Evolutionary conservation across 495 filamentous ascomycete species (phyloP), one percentile per base, ranked within the genome.

Genomic region (Daldinia concentrica): DNA sequence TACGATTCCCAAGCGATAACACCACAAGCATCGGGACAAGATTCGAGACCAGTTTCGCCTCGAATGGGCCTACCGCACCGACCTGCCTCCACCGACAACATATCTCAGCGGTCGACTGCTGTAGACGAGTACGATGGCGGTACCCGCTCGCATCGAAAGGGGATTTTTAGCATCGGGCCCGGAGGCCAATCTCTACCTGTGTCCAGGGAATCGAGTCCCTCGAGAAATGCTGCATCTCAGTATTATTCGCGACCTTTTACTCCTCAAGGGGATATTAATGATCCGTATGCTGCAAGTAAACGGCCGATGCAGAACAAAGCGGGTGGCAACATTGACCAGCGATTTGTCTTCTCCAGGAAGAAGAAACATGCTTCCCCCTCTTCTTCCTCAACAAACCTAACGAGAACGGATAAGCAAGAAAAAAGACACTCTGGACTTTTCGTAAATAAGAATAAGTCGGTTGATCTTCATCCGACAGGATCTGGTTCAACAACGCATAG

Each of bases 281-380:
- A 98, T 75, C 94, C 95, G 7, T 97, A 97, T 78, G 91, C 93
- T 15, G 90, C 92, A 62, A 90, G 87, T 75, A 94, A 90, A 74
- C 90, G 94, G 17, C 89, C 89, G 24, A 89, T 90, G 4, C 93
- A 92, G 71, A 80, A 88, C 24, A 89, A 87, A 66, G 89, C 90
- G 66, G 81, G 90, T 17, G 84, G 89, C 52, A 80, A 80, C 15
- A 90, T 97, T 45, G 95, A 98, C 73, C 84, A 91, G 24, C 87
- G 94, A 68, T 98, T 97, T 64, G 89, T 95, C 34, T 98, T 99
- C 74, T 77, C 82, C 37, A 68, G 88, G 85, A 74, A 87, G 78
- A 81, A 85, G 78, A 79, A 82, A 71, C 57, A 70, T 73, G 52
- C 66, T 50, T 81, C 82, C 1, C 79, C 81, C 11, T 80, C 75